Conservation (phyloP, 2,329 filamentous ascomycete species). For the Xenoacremonium recifei region DNA sequence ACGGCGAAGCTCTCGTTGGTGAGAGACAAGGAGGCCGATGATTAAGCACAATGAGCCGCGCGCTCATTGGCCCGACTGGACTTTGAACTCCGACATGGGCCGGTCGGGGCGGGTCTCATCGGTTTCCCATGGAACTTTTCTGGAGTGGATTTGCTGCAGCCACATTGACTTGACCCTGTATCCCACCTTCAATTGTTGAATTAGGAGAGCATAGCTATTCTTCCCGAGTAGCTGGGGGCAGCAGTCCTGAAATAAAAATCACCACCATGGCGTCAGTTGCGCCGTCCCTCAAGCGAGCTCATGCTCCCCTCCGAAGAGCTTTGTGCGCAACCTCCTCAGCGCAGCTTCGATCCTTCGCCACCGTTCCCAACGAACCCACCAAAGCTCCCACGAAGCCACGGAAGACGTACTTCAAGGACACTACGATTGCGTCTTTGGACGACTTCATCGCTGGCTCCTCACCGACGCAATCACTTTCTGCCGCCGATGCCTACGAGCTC, state of each 20-base stretch:
- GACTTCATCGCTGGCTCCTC: slow-evolving; percentile 53
- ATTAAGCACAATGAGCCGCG: slow-evolving; percentile 17
- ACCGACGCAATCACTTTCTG: slow-evolving; percentile 41
- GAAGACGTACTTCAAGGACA: slow-evolving; percentile 60
- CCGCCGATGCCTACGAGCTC: slow-evolving; percentile 57
- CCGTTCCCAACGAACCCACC: slow-evolving; percentile 36
- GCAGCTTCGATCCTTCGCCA: slow-evolving; percentile 43
- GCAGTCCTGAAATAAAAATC: slow-evolving; percentile 32
- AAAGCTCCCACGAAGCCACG: slow-evolving; percentile 26
- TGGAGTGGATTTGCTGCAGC: slow-evolving; percentile 19
- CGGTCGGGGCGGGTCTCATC: slow-evolving; percentile 22
- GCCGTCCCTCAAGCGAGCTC: slow-evolving; percentile 41
- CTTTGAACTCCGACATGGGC: slow-evolving; percentile 16
- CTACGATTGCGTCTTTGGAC: slow-evolving; percentile 53
- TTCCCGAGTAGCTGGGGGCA: not conserved
- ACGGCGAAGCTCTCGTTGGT: not conserved
- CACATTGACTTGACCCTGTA: slow-evolving; percentile 14
- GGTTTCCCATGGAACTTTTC: slow-evolving; percentile 27
- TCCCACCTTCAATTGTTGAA: slow-evolving; percentile 11
- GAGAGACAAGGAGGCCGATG: slow-evolving; percentile 13
- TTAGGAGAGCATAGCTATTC: too few species aligned
- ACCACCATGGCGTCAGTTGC: slow-evolving; percentile 38
- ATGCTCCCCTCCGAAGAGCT: slow-evolving; percentile 41
- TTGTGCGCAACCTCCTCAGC: slow-evolving; percentile 31
- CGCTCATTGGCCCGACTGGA: slow-evolving; percentile 15